Evolutionary conservation across 208 protist genomes (phyloP).

Genomic region (Balamuthia mandrillaris): DNA sequence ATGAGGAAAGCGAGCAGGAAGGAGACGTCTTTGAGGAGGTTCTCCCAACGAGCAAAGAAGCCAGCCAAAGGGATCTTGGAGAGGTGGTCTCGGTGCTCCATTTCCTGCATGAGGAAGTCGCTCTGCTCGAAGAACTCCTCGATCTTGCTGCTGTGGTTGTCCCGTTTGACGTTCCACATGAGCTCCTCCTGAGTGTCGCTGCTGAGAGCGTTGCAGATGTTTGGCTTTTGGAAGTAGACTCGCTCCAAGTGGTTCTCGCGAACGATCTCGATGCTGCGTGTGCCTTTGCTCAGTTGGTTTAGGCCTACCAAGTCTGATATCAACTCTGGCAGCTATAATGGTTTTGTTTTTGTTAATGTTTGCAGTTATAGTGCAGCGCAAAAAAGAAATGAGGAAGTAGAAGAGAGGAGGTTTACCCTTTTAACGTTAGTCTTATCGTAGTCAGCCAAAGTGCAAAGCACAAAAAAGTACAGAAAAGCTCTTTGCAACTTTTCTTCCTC

Average conservation of each 20-base stretch:
- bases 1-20: slow-evolving; percentile 15
- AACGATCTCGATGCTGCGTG: slow-evolving; percentile 25
- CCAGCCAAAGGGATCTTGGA: neutral
- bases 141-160: slow-evolving; percentile 33
- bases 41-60: neutral
- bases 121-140: slow-evolving; percentile 29
- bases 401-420: neutral
- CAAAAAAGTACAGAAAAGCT: slow-evolving; percentile 18
- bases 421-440: slow-evolving; percentile 19
- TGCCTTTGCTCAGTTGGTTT: slow-evolving; percentile 14
- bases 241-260: slow-evolving; percentile 45
- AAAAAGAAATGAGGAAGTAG: neutral
- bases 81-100: slow-evolving; percentile 10
- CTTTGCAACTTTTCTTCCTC: slow-evolving; percentile 11
- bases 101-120: slow-evolving; percentile 4
- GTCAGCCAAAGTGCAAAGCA: slow-evolving; percentile 5
- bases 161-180: slow-evolving; percentile 34
- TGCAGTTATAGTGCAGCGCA: too few relatives aligned
- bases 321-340: too few relatives aligned
- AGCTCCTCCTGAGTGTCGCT: neutral
- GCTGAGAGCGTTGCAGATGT: slow-evolving; percentile 16
- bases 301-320: too few relatives aligned
- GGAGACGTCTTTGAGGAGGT: neutral
- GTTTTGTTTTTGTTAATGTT: too few relatives aligned
- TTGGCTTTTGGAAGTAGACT: slow-evolving; percentile 44